phyloP scores from a whole-genome alignment of 768 basidiomycete genomes.

The Leccinum uliginosum region DNA sequence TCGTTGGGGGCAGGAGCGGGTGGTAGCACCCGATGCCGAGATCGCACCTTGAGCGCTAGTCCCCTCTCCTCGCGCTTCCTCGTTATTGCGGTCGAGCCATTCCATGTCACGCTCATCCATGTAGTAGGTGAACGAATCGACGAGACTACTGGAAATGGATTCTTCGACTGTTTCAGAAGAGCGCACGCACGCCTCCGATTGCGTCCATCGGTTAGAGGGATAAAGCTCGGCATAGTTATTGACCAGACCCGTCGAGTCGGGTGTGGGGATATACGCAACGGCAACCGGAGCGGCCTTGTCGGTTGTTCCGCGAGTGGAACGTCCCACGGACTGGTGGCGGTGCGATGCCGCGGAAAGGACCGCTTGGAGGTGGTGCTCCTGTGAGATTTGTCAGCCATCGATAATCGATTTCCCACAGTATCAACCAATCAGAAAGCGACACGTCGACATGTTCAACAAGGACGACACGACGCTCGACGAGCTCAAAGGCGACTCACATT shows the following conservation, averaged over 20 bases:
- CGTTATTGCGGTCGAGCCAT: constrained; percentile 92
- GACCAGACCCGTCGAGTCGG: constrained; percentile 80
- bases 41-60: constrained; percentile 73
- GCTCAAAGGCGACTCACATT: constrained; percentile 63
- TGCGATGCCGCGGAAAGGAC: constrained; percentile 53
- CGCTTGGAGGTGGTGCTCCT: constrained; percentile 59
- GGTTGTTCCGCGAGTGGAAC: constrained; percentile 33
- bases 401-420: constrained; percentile 42
- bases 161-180: constrained; percentile 89
- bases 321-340: constrained; percentile 37
- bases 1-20: constrained; percentile 51
- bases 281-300: constrained; percentile 36
- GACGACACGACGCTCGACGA: constrained; percentile 33
- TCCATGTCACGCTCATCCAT: constrained; percentile 96
- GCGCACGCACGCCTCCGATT: constrained; percentile 73
- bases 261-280: constrained; percentile 85
- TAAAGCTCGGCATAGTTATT: constrained; percentile 79
- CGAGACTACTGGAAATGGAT: constrained; percentile 51
- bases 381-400: constrained; percentile 49
- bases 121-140: constrained; percentile 79
- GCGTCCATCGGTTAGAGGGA: constrained; percentile 61
- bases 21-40: constrained; percentile 44
- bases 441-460: constrained; percentile 42
- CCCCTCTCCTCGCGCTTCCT: constrained; percentile 79
- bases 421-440: constrained; percentile 45